Percentiles rank a stretch among this genome's conserved stretches.
Evolutionary conservation across 495 filamentous ascomycete species (phyloP).

Genomic region (Penicillium riverlandense): DNA sequence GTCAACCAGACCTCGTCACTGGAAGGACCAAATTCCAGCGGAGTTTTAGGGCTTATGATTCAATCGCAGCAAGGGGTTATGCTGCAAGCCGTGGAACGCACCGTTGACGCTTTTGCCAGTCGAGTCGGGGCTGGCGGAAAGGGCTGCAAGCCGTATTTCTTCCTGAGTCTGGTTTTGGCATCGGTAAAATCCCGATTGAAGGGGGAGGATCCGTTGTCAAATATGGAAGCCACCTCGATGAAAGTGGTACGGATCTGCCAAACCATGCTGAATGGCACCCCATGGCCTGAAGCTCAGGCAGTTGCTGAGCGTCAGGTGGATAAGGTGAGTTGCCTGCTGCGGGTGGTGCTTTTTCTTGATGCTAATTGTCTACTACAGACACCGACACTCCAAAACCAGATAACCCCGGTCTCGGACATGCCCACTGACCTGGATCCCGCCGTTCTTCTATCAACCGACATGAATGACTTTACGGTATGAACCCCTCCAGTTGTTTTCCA

Average conservation of each 20-base stretch:
- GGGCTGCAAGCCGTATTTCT: conserved; percentile 29
- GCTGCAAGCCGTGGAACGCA: conserved; percentile 27
- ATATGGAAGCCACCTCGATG: conserved; percentile 20
- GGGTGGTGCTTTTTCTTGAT: background rate
- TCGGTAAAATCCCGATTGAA: conserved; percentile 31
- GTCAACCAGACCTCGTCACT: conserved; percentile 9
- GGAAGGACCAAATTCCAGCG: conserved; percentile 16
- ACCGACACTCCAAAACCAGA: conserved; percentile 1
- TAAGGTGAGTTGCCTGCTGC: conserved; percentile 6
- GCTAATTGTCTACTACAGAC: background rate
- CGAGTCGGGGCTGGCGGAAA: conserved; percentile 21
- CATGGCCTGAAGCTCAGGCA: conserved; percentile 17
- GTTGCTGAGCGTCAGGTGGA: conserved; percentile 5
- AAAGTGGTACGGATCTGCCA: conserved; percentile 17
- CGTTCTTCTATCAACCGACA: conserved; percentile 15
- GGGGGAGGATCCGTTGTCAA: conserved; percentile 23
- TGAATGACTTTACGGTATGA: conserved; percentile 22
- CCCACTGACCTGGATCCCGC: conserved; percentile 23
- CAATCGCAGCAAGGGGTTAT: conserved; percentile 31
- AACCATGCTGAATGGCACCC: conserved; percentile 16
- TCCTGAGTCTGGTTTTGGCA: conserved; percentile 24
- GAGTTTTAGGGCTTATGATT: conserved; percentile 24
- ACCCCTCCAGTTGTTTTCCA: background rate
- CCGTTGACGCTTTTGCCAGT: conserved; percentile 24
- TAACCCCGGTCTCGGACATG: conserved; percentile 11